Conservation (phyloP, 768 basidiomycete species). For the Boletus eberwhitei region DNA sequence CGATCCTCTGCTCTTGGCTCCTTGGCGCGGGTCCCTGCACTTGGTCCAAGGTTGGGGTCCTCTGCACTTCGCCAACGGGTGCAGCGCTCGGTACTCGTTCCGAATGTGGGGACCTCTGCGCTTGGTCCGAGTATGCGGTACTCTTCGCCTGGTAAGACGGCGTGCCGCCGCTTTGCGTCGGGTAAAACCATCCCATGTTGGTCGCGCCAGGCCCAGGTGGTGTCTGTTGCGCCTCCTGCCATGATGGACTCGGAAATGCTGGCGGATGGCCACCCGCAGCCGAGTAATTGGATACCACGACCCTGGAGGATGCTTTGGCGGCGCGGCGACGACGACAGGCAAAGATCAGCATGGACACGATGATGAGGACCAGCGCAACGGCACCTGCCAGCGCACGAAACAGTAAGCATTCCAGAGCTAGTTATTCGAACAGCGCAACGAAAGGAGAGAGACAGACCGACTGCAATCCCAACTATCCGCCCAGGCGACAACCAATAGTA, state of each 20-base stretch:
- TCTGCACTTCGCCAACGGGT: too few species aligned
- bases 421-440: background rate
- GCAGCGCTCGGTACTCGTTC: too few species aligned
- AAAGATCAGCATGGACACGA: conserved; percentile 1
- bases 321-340: conserved; percentile 9
- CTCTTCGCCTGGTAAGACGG: conserved; percentile 1
- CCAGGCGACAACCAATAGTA: conserved; percentile 23
- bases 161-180: background rate
- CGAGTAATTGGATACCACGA: background rate
- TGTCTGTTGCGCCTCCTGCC: conserved; percentile 6
- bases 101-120: background rate
- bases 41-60: too few species aligned
- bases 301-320: background rate
- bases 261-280: background rate
- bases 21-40: background rate
- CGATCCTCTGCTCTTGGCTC: background rate
- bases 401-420: background rate
- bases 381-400: conserved; percentile 3
- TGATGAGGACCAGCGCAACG: conserved; percentile 4
- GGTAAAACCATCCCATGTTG: conserved; percentile 6
- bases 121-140: background rate
- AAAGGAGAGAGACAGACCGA: conserved; percentile 17
- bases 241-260: background rate
- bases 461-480: conserved; percentile 23
- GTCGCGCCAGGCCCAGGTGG: background rate